Conservation (phyloP, 139 green algal species). For the Penium margaritaceum region DNA sequence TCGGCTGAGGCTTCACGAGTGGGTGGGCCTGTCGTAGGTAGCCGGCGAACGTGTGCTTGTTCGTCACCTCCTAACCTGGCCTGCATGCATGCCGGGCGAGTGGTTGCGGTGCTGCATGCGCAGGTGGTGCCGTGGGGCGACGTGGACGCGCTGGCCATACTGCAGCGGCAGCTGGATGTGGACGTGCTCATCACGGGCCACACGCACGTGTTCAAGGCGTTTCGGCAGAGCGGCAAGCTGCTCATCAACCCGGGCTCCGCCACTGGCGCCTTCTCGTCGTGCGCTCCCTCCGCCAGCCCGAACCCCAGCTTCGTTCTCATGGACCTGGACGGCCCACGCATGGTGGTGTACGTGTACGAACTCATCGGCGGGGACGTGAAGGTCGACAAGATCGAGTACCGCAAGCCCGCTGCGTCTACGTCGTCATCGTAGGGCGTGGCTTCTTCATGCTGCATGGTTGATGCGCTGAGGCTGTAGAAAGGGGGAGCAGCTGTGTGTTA, state of each 20-base stretch:
- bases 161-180: slow-evolving; percentile 74
- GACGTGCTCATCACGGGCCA: slow-evolving; percentile 90
- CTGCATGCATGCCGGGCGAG: too few species aligned
- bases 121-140: slow-evolving; percentile 76
- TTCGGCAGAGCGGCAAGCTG: slow-evolving; percentile 52
- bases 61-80: too few species aligned
- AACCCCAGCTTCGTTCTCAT: slow-evolving; percentile 88
- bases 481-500: too few species aligned
- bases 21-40: too few species aligned
- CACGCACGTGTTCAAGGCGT: slow-evolving; percentile 76
- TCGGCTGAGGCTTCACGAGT: too few species aligned
- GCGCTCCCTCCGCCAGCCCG: not conserved
- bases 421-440: too few species aligned
- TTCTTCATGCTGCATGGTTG: too few species aligned
- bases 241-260: slow-evolving; percentile 88
- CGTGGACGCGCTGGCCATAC: slow-evolving; percentile 62
- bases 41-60: too few species aligned
- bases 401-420: slow-evolving; percentile 23
- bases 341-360: slow-evolving; percentile 89
- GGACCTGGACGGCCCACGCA: slow-evolving; percentile 76
- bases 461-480: too few species aligned
- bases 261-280: slow-evolving; percentile 73
- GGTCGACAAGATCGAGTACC: slow-evolving; percentile 49
- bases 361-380: slow-evolving; percentile 58
- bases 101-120: too few species aligned